These are phyloP conservation scores for Aureobasidium musti DNA, from an alignment of 2,329 filamentous ascomycete genomes.

Conservation along the genomic window DNA sequence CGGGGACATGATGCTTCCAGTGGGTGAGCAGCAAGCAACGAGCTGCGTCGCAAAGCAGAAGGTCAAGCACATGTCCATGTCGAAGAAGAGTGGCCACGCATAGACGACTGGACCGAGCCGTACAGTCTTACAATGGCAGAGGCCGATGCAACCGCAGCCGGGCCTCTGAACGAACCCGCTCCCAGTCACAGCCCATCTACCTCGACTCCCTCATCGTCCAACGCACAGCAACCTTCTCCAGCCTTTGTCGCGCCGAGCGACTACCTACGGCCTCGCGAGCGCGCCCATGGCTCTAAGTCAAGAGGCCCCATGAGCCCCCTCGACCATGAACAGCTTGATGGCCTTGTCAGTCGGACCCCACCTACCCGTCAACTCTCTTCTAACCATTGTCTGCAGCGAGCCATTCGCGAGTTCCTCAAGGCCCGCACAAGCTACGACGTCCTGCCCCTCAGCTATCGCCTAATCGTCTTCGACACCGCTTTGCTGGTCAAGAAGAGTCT, in stretches of 20 bases:
- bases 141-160: slow-evolving; percentile 24
- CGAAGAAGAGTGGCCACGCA: background rate
- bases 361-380: slow-evolving; percentile 30
- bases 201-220: background rate
- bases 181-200: slow-evolving; percentile 2
- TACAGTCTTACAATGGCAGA: slow-evolving; percentile 19
- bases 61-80: background rate
- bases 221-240: slow-evolving; percentile 31
- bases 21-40: background rate
- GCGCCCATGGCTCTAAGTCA: slow-evolving; percentile 31
- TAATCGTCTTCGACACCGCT: slow-evolving; percentile 93
- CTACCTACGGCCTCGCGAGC: slow-evolving; percentile 39
- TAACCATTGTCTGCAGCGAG: slow-evolving; percentile 60
- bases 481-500: slow-evolving; percentile 96
- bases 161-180: slow-evolving; percentile 23
- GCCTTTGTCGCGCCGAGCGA: slow-evolving; percentile 45
- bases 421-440: slow-evolving; percentile 98
- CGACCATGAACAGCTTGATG: slow-evolving; percentile 76
- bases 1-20: slow-evolving; percentile 6
- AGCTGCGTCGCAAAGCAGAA: slow-evolving; percentile 6
- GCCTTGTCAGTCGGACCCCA: slow-evolving; percentile 62
- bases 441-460: slow-evolving; percentile 88
- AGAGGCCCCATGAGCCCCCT: slow-evolving; percentile 57
- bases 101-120: slow-evolving; percentile 22
- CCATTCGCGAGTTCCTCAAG: slow-evolving; percentile 93